phyloP scores from a whole-genome alignment of 2,329 filamentous ascomycete species.

The Pestalotiopsis sp. region DNA sequence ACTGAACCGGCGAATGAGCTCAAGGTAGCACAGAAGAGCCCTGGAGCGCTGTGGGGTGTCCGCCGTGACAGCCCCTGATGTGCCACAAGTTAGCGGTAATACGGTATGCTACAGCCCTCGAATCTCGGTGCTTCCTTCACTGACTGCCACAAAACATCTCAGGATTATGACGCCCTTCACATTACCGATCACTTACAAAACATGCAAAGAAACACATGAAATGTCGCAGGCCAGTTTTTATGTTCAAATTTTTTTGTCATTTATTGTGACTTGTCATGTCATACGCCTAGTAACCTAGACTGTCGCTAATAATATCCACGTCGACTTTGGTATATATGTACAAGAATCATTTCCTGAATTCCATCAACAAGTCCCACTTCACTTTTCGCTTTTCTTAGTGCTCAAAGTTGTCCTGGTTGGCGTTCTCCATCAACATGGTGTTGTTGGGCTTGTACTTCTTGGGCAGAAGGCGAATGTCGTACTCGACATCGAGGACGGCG shows the following conservation, averaged over 20 bases:
- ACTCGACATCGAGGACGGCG: constrained; percentile 35
- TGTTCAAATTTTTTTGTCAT: not conserved
- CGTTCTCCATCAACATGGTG: constrained; percentile 13
- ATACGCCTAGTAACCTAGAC: not conserved
- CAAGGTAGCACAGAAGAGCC: no score
- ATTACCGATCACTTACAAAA: no score
- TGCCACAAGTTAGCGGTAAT: no score
- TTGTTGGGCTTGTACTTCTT: constrained; percentile 12
- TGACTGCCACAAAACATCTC: no score
- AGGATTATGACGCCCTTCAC: no score
- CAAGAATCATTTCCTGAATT: not conserved
- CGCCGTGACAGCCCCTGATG: no score
- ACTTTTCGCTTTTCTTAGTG: not conserved
- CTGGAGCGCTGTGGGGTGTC: no score
- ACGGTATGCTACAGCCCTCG: no score
- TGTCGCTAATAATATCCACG: not conserved
- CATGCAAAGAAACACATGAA: no score
- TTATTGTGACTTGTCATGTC: not conserved
- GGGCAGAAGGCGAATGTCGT: constrained; percentile 29
- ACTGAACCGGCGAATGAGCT: no score
- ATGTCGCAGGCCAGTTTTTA: not conserved
- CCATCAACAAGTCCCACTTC: not conserved
- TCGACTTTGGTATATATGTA: not conserved
- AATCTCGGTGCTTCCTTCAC: no score
- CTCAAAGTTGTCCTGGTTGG: constrained; percentile 12